phyloP scores from a whole-genome alignment of 768 basidiomycete species.

The Sistotremastrum suecicum region DNA sequence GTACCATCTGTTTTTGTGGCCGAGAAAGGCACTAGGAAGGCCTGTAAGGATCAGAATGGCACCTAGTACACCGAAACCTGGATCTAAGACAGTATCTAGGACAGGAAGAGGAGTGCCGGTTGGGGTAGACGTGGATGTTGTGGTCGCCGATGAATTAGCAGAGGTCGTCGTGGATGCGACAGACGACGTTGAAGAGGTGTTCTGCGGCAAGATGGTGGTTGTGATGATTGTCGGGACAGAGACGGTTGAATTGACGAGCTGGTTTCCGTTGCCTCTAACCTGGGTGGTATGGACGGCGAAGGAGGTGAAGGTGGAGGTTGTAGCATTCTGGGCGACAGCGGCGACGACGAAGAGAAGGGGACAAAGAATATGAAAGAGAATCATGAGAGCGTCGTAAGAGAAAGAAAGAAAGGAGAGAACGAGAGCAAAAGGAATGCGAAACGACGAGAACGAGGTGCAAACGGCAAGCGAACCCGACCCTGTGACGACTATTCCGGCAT shows the following conservation, averaged over 20 bases:
- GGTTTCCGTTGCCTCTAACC: constrained; percentile 9
- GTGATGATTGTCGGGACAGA: constrained; percentile 48
- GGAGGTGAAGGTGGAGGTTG: constrained; percentile 31
- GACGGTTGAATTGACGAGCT: constrained; percentile 18
- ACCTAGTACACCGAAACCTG: constrained; percentile 82
- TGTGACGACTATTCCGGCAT: too few species aligned
- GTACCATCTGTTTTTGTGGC: constrained; percentile 92
- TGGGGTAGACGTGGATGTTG: constrained; percentile 21
- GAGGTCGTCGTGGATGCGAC: constrained; percentile 24
- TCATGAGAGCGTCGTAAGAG: background rate
- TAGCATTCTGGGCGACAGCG: constrained; percentile 5
- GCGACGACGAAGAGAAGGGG: background rate
- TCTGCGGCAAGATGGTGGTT: constrained; percentile 36
- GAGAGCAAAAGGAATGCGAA: constrained; percentile 6
- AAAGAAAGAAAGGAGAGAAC: constrained; percentile 6
- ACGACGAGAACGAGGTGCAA: too few species aligned
- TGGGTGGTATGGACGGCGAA: constrained; percentile 35
- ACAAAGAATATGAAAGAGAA: background rate
- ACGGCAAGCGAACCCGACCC: too few species aligned
- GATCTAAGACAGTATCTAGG: constrained; percentile 59
- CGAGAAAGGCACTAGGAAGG: constrained; percentile 78
- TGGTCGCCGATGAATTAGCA: constrained; percentile 28
- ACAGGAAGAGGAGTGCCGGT: constrained; percentile 20
- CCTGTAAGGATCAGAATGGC: constrained; percentile 82
- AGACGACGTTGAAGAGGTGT: constrained; percentile 25